These are phyloP conservation scores for Fagopyrum esculentum DNA, from an alignment of 148 eudicot species.

Conservation along the genomic window DNA sequence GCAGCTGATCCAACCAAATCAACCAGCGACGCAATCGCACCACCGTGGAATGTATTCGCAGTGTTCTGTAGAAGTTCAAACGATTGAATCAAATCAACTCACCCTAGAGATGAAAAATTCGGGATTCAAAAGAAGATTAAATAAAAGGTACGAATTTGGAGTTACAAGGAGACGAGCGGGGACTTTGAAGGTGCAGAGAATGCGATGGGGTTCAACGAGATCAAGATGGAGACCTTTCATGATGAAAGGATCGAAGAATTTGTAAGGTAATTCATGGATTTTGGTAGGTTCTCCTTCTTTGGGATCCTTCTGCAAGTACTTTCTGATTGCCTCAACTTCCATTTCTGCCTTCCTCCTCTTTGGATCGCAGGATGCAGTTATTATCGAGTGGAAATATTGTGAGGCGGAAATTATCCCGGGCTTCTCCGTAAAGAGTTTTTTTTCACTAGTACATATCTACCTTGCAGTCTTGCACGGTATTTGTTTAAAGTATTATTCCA, in stretches of 20 bases:
- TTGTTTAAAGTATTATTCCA: no score
- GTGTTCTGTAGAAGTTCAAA: slow-evolving; percentile 35
- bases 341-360: slow-evolving; percentile 25
- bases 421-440: no score
- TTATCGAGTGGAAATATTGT: not conserved
- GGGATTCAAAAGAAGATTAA: not conserved
- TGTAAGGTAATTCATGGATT: slow-evolving; percentile 46
- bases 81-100: slow-evolving; percentile 12
- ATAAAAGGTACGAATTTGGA: not conserved
- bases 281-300: slow-evolving; percentile 30
- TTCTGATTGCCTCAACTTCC: slow-evolving; percentile 11
- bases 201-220: slow-evolving; percentile 51
- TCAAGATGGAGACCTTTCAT: slow-evolving; percentile 27
- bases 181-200: slow-evolving; percentile 64
- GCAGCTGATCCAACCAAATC: slow-evolving; percentile 72
- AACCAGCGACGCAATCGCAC: slow-evolving; percentile 75
- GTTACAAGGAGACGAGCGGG: slow-evolving; percentile 65
- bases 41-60: slow-evolving; percentile 68
- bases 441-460: no score
- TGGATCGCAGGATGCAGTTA: not conserved
- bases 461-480: no score
- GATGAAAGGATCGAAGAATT: slow-evolving; percentile 53
- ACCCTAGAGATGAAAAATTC: not conserved
- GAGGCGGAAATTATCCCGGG: no score
- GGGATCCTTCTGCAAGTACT: slow-evolving; percentile 20